Conservation (phyloP, 2,329 filamentous ascomycete genomes). For the Exophiala sideris region DNA sequence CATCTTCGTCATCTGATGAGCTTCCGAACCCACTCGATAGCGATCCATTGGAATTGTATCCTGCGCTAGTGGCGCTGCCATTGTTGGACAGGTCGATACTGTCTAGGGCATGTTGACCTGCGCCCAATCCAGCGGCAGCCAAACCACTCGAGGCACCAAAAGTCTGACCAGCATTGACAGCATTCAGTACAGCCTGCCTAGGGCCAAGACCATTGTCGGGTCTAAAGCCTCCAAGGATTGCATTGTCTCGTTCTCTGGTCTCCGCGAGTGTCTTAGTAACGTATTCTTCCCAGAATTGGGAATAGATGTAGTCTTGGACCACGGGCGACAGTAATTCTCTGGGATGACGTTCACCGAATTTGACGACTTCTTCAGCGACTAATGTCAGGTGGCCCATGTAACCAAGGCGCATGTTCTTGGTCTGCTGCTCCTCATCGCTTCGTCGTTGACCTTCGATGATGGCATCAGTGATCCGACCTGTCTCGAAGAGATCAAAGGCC, state of each 20-base stretch:
- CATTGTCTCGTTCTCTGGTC: slow-evolving; percentile 92
- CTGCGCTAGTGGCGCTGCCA: slow-evolving; percentile 64
- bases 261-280: slow-evolving; percentile 90
- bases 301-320: slow-evolving; percentile 84
- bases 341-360: slow-evolving; percentile 92
- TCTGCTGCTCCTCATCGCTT: slow-evolving; percentile 79
- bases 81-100: slow-evolving; percentile 66
- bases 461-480: slow-evolving; percentile 80
- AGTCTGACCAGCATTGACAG: slow-evolving; percentile 55
- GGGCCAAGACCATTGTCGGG: slow-evolving; percentile 85
- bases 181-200: slow-evolving; percentile 63
- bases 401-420: slow-evolving; percentile 84
- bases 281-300: slow-evolving; percentile 88
- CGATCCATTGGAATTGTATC: slow-evolving; percentile 69
- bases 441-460: slow-evolving; percentile 87
- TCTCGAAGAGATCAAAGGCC: slow-evolving; percentile 89
- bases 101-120: slow-evolving; percentile 52
- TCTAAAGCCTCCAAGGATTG: slow-evolving; percentile 91
- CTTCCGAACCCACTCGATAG: slow-evolving; percentile 88
- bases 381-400: slow-evolving; percentile 98
- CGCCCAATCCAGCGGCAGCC: slow-evolving; percentile 76
- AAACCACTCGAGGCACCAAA: slow-evolving; percentile 66
- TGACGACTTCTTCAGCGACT: slow-evolving; percentile 96
- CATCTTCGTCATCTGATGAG: slow-evolving; percentile 93
- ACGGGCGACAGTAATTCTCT: slow-evolving; percentile 79